Evolutionary conservation across 495 filamentous ascomycete species (phyloP), one percentile per base, ranked within the genome.

Genomic region (Acidiella bohemica): DNA sequence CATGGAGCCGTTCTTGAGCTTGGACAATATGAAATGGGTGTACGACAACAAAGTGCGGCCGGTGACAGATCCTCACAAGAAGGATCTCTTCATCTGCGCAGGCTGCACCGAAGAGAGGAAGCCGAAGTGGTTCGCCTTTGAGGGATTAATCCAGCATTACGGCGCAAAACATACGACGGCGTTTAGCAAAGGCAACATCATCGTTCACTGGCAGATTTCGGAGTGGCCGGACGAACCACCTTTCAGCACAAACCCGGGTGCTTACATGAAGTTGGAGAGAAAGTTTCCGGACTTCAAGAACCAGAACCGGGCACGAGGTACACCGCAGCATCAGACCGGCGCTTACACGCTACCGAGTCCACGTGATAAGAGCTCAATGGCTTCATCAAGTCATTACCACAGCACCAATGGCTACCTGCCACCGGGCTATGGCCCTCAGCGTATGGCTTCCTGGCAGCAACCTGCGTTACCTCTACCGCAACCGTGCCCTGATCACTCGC

Each of bases 21-120:
- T 88, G 42, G 81, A 86, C 51, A 84, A 84, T 53, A 84, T 88
- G 81, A 86, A 81, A 56, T 87, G 75, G 73, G 62, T 86, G 21
- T 84, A 77, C 46, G 80, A 85, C 44, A 75, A 66, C 41, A 84
- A 83, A 55, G 66, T 88, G 50, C 78, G 74, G 47, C 73, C 73
- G 5, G 50, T 68, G 20, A 81, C 77, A 0, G 75, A 80, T 41
- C 44, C 58, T 12, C 67, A 67, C 42, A 58, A 60, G 18, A 80
- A 75, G 49, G 80, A 85, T 44, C 55, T 84, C 10, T 86, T 88
- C 55, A 70, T 77, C 41, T 88, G 82, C 56, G 76, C 73, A 21
- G 53, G 47, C 5, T 51, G 41, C 52, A 70, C 64, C 16, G 84
- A 80, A 48, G 72, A 75, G 31, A 62, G 62, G 16, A 78, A 78